phyloP scores from a whole-genome alignment of 495 filamentous ascomycete genomes.

The Rhizodiscina lignyota region DNA sequence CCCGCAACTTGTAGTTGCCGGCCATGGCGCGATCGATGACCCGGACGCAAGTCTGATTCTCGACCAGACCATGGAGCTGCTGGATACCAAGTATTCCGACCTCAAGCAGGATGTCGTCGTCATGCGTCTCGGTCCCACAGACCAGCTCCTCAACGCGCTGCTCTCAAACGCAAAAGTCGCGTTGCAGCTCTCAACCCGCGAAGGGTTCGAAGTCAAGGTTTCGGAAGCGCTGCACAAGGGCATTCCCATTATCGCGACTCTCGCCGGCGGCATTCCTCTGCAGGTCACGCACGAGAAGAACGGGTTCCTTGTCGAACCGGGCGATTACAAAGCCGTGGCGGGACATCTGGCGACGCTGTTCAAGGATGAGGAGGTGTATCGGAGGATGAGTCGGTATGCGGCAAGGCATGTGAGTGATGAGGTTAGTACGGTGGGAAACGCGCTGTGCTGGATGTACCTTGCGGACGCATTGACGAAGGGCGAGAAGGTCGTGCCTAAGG shows the following conservation, averaged over 20 bases:
- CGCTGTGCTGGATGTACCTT: conserved; percentile 62
- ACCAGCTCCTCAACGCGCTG: conserved; percentile 71
- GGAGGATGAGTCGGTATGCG: conserved; percentile 53
- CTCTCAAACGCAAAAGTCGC: conserved; percentile 56
- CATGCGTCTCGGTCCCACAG: conserved; percentile 60
- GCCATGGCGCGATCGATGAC: conserved; percentile 75
- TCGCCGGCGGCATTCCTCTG: conserved; percentile 66
- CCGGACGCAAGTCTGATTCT: conserved; percentile 63
- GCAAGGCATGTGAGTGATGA: conserved; percentile 57
- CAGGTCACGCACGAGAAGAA: conserved; percentile 60
- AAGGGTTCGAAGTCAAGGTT: conserved; percentile 85
- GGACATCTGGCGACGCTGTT: conserved; percentile 51
- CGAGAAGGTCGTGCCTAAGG: conserved; percentile 30
- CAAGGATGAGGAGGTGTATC: conserved; percentile 45
- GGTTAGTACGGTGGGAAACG: conserved; percentile 69
- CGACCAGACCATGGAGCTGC: conserved; percentile 47
- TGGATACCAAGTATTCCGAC: conserved; percentile 38
- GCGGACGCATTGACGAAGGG: conserved; percentile 41
- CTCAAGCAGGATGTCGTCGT: conserved; percentile 47
- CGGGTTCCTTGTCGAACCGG: conserved; percentile 60
- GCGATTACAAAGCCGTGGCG: conserved; percentile 58
- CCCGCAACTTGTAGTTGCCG: conserved; percentile 62
- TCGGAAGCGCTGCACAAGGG: conserved; percentile 78
- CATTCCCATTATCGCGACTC: conserved; percentile 63
- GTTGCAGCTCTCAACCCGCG: conserved; percentile 65